A percentile compares a stretch with the other conserved stretches of the same genome.
Evolutionary conservation across 306 rosid species (phyloP).

Genomic region (Vigna nakashimae): DNA sequence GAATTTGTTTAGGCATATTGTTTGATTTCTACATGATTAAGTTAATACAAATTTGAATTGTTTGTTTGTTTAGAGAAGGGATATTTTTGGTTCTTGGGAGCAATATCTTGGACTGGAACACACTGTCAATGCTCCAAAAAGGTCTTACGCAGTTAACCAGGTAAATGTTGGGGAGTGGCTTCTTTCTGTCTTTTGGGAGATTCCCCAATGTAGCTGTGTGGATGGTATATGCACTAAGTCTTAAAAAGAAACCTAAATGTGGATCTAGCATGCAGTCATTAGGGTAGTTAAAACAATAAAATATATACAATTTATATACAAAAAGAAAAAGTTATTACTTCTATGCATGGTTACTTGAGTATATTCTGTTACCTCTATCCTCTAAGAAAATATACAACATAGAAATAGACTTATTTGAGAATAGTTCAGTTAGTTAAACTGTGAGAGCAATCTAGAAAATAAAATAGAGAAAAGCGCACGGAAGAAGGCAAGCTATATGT

Average conservation of each 20-base stretch:
- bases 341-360: neutral
- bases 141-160: constrained; percentile 75
- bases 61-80: constrained; percentile 64
- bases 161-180: constrained; percentile 39
- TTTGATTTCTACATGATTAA: neutral
- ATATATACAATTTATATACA: neutral
- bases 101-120: constrained; percentile 95
- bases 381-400: neutral
- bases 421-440: too few species aligned
- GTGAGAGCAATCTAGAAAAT: too few species aligned
- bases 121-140: constrained; percentile 71
- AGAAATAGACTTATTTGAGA: too few species aligned
- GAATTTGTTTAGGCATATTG: neutral
- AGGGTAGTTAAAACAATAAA: neutral
- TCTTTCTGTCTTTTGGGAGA: neutral
- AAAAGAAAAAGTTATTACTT: neutral
- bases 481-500: too few species aligned
- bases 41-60: constrained; percentile 4
- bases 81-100: constrained; percentile 89
- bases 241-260: neutral
- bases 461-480: too few species aligned
- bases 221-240: neutral
- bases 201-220: neutral
- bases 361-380: neutral
- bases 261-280: neutral